A percentile compares a stretch with the other conserved stretches of the same genome.
These are phyloP conservation scores for Puccinia triticina DNA, from an alignment of 1,284 basidiomycete species.

Conservation along the genomic window DNA sequence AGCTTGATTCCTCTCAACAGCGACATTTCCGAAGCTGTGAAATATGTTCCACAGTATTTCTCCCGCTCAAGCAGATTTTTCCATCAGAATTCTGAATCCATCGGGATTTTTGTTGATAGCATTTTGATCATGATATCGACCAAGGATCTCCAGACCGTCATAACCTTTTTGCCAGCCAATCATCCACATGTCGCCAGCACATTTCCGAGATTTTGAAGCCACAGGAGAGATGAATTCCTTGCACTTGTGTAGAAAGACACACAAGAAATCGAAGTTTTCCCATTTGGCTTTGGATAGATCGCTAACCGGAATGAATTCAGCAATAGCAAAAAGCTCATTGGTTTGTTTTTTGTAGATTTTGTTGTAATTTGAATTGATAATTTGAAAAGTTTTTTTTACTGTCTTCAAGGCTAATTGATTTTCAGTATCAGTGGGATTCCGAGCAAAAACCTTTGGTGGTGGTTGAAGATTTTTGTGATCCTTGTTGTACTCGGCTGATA, in stretches of 20 bases:
- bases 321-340: conserved; percentile 10
- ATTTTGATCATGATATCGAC: conserved; percentile 1
- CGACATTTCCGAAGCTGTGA: conserved; percentile 13
- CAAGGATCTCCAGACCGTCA: conserved; percentile 18
- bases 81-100: background rate
- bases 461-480: background rate
- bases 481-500: background rate
- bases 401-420: conserved; percentile 2
- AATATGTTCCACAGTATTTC: conserved; percentile 12
- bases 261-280: background rate
- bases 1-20: conserved; percentile 1
- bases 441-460: conserved; percentile 9
- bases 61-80: background rate
- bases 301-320: background rate
- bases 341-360: conserved; percentile 29
- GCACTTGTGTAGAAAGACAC: conserved; percentile 8
- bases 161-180: conserved; percentile 14
- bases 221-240: conserved; percentile 22
- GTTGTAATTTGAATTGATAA: background rate
- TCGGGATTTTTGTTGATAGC: background rate
- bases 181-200: conserved; percentile 7
- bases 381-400: conserved; percentile 12
- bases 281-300: conserved; percentile 2
- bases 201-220: conserved; percentile 13
- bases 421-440: background rate